A percentile compares a stretch with the other conserved stretches of the same genome.
phyloP scores from a whole-genome alignment of 164 flowering plant genomes.

The Vitis rupestris region DNA sequence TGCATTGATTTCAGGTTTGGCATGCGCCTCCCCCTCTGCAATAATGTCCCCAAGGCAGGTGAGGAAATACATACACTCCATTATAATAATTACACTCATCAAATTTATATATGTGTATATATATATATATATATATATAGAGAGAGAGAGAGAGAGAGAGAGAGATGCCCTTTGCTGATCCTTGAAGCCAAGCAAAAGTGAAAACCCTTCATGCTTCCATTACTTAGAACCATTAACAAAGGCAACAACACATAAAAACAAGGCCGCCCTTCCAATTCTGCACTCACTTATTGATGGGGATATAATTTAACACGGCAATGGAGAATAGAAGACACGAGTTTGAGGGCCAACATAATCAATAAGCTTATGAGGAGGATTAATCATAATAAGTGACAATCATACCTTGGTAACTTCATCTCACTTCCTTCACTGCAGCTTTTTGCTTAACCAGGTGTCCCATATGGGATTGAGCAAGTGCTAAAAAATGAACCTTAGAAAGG shows the following conservation, averaged over 20 bases:
- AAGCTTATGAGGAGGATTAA: background rate
- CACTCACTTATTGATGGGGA: no score
- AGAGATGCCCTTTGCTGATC: conserved; percentile 21
- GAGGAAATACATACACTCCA: background rate
- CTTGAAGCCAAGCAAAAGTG: conserved; percentile 22
- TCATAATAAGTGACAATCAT: background rate
- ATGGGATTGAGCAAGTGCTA: no score
- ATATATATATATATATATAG: no score
- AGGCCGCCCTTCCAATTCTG: no score
- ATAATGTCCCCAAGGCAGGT: conserved; percentile 7
- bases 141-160: no score
- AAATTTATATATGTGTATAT: background rate
- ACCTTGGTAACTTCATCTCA: background rate
- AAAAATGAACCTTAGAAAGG: background rate
- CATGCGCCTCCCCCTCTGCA: conserved; percentile 17
- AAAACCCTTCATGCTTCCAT: conserved; percentile 4
- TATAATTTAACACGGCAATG: background rate
- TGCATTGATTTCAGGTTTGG: conserved; percentile 14
- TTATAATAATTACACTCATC: conserved; percentile 16
- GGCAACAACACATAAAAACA: background rate
- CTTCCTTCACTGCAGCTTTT: no score
- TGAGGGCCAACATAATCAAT: background rate
- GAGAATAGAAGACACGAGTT: background rate
- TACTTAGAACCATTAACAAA: background rate
- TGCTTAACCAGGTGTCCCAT: background rate